Conservation (phyloP, 805 yeast genomes). For the Pichia phayaonensis region DNA sequence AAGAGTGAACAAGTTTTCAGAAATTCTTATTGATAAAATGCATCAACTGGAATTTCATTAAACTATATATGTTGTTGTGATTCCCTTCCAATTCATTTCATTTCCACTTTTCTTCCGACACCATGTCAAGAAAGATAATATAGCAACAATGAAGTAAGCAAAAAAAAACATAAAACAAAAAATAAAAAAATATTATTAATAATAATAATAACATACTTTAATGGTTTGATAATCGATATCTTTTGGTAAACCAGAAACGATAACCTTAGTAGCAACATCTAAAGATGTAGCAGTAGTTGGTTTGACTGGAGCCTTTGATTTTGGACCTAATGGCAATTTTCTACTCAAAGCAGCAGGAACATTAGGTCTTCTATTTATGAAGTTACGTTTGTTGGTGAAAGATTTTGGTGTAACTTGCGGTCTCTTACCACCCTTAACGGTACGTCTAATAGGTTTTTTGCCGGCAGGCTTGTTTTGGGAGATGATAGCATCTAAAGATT, state of each 20-base stretch:
- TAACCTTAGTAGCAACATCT: constrained; percentile 67
- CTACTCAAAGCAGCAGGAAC: constrained; percentile 4
- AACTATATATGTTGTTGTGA: not conserved
- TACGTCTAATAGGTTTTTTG: constrained; percentile 12
- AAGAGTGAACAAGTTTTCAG: not conserved
- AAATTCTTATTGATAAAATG: not conserved
- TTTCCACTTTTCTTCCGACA: not conserved
- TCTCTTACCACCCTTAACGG: constrained; percentile 19
- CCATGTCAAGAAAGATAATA: not conserved
- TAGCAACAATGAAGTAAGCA: not conserved
- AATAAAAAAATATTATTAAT: not conserved
- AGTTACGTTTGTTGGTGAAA: constrained; percentile 11
- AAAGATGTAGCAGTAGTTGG: constrained; percentile 11
- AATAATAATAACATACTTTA: constrained; percentile 13
- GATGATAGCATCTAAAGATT: constrained; percentile 91
- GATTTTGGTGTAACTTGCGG: constrained; percentile 18
- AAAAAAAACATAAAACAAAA: constrained; percentile 1
- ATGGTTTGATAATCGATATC: constrained; percentile 64
- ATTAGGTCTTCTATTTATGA: constrained; percentile 22
- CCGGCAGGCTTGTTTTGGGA: constrained; percentile 36
- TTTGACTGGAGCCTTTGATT: not conserved
- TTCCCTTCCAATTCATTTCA: not conserved
- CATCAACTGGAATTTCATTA: not conserved
- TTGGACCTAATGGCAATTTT: not conserved
- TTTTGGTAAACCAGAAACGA: constrained; percentile 57